Evolutionary conservation across 805 yeast species (phyloP), one percentile per base, ranked within the genome.

Genomic region (Scheffersomyces ergatensis): DNA sequence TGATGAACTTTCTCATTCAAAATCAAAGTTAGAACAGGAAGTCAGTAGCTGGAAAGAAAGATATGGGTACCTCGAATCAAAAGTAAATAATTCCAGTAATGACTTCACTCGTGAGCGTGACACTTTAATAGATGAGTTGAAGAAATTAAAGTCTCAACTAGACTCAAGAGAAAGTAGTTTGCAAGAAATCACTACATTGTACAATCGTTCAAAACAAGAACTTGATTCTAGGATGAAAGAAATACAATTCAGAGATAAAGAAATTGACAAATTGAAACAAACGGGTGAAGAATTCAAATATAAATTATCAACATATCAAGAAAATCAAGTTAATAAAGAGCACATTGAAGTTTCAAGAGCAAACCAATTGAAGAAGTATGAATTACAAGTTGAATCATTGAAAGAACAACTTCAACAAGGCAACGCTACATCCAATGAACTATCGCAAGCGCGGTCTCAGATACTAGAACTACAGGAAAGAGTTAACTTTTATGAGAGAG

Each of bases 251-350:
- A 25, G 13, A 12, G 11, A 7, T 13, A 5, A 25, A 25, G 29
- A 25, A 25, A 9, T 25, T 9, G 29, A 25, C 5, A 9, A 7
- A 7, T 25, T 25, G 14, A 25, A 25, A 25, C 14, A 5, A 9
- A 7, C 5, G 5, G 13, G 13, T 25, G 29, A 25, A 25, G 13
- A 13, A 7, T 25, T 29, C n/a, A 29, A 29, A 14, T 7, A n/a
- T 29, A 14, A 25, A 25, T 25, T 25, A 25, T 9, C 29, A 5
- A 11, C 29, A 17, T 44, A 42, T 9, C 58, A 57, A 29, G 55
- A 53, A 40, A 40, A 29, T 34, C 42, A 40, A 14, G 36, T 56
- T 23, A 48, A 51, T 41, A 49, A 45, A 9, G 59, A 53, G 33
- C 15, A 23, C n/a, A 4, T 11, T 4, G 32, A 35, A 26, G 6